These are phyloP conservation scores for Omphalotus guepiniiformis DNA, from an alignment of 768 basidiomycete genomes.

Conservation along the genomic window DNA sequence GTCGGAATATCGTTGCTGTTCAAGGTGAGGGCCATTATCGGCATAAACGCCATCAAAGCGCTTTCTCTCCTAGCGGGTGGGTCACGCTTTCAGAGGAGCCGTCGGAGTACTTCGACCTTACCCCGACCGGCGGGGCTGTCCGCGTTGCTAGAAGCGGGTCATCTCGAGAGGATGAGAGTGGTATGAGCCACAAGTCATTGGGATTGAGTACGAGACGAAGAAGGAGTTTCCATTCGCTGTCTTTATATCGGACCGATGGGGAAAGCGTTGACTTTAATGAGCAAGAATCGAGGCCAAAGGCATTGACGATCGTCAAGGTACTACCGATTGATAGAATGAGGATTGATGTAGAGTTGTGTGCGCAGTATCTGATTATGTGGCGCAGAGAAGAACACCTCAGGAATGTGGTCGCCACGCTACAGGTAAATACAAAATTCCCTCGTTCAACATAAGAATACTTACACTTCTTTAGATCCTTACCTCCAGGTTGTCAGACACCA, in stretches of 20 bases:
- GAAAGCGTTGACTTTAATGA: background rate
- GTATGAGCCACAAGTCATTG: slow-evolving; percentile 23
- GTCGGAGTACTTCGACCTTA: too few relatives aligned
- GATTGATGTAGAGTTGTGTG: slow-evolving; percentile 76
- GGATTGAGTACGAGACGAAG: slow-evolving; percentile 26
- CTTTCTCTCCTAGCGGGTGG: too few relatives aligned
- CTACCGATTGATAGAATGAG: slow-evolving; percentile 63
- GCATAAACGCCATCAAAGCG: background rate
- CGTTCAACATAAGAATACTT: slow-evolving; percentile 7
- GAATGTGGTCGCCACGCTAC: slow-evolving; percentile 57
- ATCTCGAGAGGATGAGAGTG: background rate
- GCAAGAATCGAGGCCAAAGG: background rate
- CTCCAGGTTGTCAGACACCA: slow-evolving; percentile 47
- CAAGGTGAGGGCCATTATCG: background rate
- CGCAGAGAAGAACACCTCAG: slow-evolving; percentile 64
- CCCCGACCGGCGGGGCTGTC: too few relatives aligned
- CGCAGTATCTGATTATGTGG: slow-evolving; percentile 65
- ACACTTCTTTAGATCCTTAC: slow-evolving; percentile 41
- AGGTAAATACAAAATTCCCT: slow-evolving; percentile 30
- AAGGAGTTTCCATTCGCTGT: slow-evolving; percentile 18
- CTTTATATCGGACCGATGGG: background rate
- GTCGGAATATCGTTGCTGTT: too few relatives aligned
- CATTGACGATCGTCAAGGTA: slow-evolving; percentile 22
- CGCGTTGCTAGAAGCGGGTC: too few relatives aligned
- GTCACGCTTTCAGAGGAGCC: too few relatives aligned